Conservation (phyloP, 495 filamentous ascomycete species). For the Rusavskia elegans region DNA sequence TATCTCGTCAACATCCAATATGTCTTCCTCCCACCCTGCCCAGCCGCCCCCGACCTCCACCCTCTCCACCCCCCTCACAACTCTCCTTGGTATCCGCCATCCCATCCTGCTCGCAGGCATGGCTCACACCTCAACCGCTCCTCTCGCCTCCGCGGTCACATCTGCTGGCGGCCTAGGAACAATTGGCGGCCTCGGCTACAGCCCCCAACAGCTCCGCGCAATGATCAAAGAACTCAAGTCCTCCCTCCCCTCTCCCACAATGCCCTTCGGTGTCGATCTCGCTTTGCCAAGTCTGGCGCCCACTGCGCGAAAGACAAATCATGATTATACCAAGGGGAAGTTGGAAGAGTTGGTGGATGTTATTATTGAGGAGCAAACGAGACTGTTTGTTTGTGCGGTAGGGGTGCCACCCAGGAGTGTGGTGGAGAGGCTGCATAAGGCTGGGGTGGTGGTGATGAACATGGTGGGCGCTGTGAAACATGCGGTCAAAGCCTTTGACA, state of each 20-base stretch:
- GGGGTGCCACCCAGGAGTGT: slow-evolving; percentile 58
- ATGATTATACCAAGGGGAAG: slow-evolving; percentile 77
- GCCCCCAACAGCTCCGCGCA: slow-evolving; percentile 55
- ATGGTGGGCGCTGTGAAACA: slow-evolving; percentile 92
- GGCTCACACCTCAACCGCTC: slow-evolving; percentile 63
- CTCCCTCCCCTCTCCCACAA: slow-evolving; percentile 38
- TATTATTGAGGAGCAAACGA: slow-evolving; percentile 59
- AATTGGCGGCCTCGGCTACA: slow-evolving; percentile 77
- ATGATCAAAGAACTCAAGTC: slow-evolving; percentile 75
- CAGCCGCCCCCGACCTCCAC: slow-evolving; percentile 49
- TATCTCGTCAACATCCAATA: neutral
- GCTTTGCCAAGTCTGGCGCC: slow-evolving; percentile 76
- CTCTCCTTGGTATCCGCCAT: slow-evolving; percentile 59
- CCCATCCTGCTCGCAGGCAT: slow-evolving; percentile 81
- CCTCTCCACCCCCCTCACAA: slow-evolving; percentile 61
- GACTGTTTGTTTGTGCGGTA: slow-evolving; percentile 68
- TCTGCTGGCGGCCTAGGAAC: slow-evolving; percentile 79
- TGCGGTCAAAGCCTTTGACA: slow-evolving; percentile 63
- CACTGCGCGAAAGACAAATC: slow-evolving; percentile 66
- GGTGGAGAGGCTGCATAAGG: slow-evolving; percentile 55
- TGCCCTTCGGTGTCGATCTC: slow-evolving; percentile 79
- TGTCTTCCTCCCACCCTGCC: slow-evolving; percentile 37
- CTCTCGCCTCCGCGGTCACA: slow-evolving; percentile 70
- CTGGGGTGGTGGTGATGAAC: slow-evolving; percentile 74
- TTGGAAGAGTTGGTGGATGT: slow-evolving; percentile 72